Evolutionary conservation across 257 asterid genomes (phyloP).

Genomic region (Vinca minor): DNA sequence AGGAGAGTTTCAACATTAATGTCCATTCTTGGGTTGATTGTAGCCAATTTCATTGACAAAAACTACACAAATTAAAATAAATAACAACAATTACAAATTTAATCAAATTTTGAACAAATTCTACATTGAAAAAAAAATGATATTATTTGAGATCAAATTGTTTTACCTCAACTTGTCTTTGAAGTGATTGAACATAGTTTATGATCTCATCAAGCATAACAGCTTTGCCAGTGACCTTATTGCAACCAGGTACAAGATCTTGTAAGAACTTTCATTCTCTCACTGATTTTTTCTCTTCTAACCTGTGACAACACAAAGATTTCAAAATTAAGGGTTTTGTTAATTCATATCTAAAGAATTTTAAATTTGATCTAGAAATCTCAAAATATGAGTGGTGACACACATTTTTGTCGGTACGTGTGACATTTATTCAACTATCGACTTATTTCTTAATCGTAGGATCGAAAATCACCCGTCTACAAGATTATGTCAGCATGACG

Average conservation of each 20-base stretch:
- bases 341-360: neutral
- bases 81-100: neutral
- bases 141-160: neutral
- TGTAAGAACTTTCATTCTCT: slow-evolving; percentile 79
- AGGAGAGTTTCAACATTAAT: slow-evolving; percentile 51
- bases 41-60: slow-evolving; percentile 81
- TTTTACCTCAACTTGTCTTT: slow-evolving; percentile 81
- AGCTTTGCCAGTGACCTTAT: slow-evolving; percentile 94
- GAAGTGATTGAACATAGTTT: slow-evolving; percentile 77
- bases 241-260: slow-evolving; percentile 97
- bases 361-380: neutral
- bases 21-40: slow-evolving; percentile 73
- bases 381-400: neutral
- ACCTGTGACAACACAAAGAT: slow-evolving; percentile 37
- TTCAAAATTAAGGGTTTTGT: neutral
- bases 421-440: too few species aligned
- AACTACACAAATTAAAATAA: slow-evolving; percentile 50
- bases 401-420: too few species aligned
- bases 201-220: slow-evolving; percentile 98
- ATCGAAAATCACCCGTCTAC: too few species aligned
- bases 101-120: neutral
- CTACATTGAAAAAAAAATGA: neutral
- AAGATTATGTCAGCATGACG: too few species aligned
- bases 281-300: slow-evolving; percentile 83
- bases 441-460: too few species aligned